A percentile compares a stretch with the other conserved stretches of the same genome.
phyloP scores from a whole-genome alignment of 192 early-diverging fungal genomes.

The Backusella luteola region DNA sequence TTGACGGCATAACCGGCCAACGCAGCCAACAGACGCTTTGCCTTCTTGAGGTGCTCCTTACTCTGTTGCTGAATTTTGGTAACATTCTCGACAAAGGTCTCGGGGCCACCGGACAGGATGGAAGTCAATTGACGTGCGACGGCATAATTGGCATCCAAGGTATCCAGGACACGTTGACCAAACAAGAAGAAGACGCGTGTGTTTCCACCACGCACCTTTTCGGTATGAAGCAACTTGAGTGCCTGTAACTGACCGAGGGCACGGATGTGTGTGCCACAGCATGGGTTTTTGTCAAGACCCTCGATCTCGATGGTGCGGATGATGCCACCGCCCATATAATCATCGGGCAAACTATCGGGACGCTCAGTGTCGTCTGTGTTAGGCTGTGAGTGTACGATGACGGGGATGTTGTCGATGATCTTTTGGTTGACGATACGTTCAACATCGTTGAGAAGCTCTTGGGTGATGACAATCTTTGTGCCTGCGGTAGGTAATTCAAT shows the following conservation, averaged over 20 bases:
- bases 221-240: conserved; percentile 62
- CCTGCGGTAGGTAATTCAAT: conserved; percentile 53
- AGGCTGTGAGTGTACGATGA: conserved; percentile 28
- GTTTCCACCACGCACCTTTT: conserved; percentile 64
- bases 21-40: conserved; percentile 35
- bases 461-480: conserved; percentile 31
- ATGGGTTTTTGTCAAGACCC: conserved; percentile 60
- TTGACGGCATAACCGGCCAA: conserved; percentile 37
- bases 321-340: conserved; percentile 41
- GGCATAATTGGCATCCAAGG: conserved; percentile 37
- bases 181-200: conserved; percentile 66
- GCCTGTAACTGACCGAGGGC: conserved; percentile 61
- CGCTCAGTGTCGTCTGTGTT: conserved; percentile 47
- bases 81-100: conserved; percentile 42
- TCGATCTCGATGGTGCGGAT: conserved; percentile 50
- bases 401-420: conserved; percentile 50
- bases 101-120: conserved; percentile 39
- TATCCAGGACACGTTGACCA: conserved; percentile 57
- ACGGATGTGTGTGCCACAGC: conserved; percentile 73
- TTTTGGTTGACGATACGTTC: conserved; percentile 54
- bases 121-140: conserved; percentile 34
- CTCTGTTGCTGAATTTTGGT: conserved; percentile 35
- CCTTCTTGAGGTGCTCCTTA: conserved; percentile 31
- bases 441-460: conserved; percentile 43
- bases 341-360: conserved; percentile 54